Base-by-base conservation (phyloP, 768 basidiomycete genomes). In the Galerina sulciceps region DNA sequence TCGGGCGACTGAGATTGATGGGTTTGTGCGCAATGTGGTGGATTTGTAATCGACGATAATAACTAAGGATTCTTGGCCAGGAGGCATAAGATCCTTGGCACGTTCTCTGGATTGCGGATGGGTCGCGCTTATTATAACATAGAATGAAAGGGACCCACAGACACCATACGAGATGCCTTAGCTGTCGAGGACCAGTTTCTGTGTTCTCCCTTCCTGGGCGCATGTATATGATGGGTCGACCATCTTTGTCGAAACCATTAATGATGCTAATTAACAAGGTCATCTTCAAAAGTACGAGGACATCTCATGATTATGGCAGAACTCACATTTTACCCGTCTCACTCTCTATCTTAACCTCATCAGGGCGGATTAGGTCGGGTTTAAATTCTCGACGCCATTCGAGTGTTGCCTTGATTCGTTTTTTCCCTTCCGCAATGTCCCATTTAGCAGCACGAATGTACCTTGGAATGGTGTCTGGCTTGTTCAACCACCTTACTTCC, bases 361-460 rank as follows among this genome's bases (percentile, higher is more conserved):
- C 89, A 3, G 92, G 92, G 4, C 81, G 78, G 57, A 95, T 94
- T 18, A 95, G 75, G 52, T 96, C 93, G 0, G 94, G 93, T 71
- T 91, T 85, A 70, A 80, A 94, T 55, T 93, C 90, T 44, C 93
- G 77, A 58, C 93, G 80, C 94, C 94, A 95, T 60, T 92, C 90
- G 4, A 95, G 57, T 0, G 92, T 94, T 0, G 80, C 83, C 69
- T 87, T 86, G 59, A 94, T 86, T 49, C 94, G 80, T 69, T 85
- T 87, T 75, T 93, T 85, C 10, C 84, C 92, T 51, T 96, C 89
- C 22, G 81, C 80, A 35, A 87, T 67, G 67, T 87, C 87, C 92
- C 93, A 94, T 67, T 94, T 94, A 2, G 90, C 83, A 0, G 93
- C 91, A 31, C 93, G 86, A 82, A 93, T 86, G 68, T 94, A 96